Conservation (phyloP, 106 monocot genomes). For the Allium sativum region DNA sequence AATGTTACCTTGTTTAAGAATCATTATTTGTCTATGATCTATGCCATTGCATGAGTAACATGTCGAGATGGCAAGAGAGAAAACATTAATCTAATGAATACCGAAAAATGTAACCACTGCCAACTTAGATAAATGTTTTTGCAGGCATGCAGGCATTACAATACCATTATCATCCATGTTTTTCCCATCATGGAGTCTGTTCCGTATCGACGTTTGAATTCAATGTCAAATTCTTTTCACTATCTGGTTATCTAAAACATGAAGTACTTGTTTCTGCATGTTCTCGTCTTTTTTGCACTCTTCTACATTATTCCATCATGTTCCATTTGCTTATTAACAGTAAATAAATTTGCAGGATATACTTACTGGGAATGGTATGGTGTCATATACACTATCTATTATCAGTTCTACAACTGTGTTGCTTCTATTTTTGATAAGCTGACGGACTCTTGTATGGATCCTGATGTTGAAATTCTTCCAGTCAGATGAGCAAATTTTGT, state of each 20-base stretch:
- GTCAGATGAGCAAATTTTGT: not conserved
- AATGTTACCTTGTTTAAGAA: too few relatives aligned
- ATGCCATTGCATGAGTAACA: too few relatives aligned
- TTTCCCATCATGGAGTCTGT: not conserved
- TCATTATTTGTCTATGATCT: too few relatives aligned
- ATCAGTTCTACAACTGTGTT: slow-evolving; percentile 4
- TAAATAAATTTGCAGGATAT: slow-evolving; percentile 1
- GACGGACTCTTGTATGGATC: not conserved
- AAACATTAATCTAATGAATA: too few relatives aligned
- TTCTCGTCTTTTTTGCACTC: not conserved
- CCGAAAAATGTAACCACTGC: too few relatives aligned
- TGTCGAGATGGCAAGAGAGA: too few relatives aligned
- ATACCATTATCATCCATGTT: not conserved
- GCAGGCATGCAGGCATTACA: too few relatives aligned
- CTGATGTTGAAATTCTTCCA: not conserved
- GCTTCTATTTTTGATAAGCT: slow-evolving; percentile 2
- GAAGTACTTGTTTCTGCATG: not conserved
- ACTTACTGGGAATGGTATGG: not conserved
- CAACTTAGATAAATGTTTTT: too few relatives aligned
- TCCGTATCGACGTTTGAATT: not conserved
- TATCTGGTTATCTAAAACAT: too few relatives aligned
- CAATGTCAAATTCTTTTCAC: not conserved
- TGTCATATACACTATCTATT: slow-evolving; percentile 4
- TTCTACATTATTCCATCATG: not conserved
- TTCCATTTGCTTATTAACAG: not conserved